Conservation (phyloP, 2,329 filamentous ascomycete species). For the Diaporthe australafricana region DNA sequence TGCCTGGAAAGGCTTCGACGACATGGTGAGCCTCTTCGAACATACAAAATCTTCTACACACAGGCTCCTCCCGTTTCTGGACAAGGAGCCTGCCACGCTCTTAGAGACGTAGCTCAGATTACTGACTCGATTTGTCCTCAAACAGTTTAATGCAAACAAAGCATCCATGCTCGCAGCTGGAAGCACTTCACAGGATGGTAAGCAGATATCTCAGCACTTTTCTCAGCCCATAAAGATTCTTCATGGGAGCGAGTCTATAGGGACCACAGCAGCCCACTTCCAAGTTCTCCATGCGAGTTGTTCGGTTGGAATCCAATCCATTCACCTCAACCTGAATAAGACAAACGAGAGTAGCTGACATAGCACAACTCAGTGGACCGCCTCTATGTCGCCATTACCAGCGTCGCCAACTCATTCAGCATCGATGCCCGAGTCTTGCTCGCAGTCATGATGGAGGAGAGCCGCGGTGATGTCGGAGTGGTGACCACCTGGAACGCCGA, state of each 20-base stretch:
- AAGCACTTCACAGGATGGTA: constrained; percentile 45
- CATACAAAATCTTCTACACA: not conserved
- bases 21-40: constrained; percentile 39
- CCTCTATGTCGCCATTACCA: constrained; percentile 48
- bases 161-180: constrained; percentile 46
- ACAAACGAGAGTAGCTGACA: not conserved
- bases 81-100: not conserved
- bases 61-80: too few relatives aligned
- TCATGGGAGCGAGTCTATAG: not conserved
- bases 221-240: not conserved
- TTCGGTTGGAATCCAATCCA: not conserved
- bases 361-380: constrained; percentile 40
- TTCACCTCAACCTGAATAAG: not conserved
- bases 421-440: constrained; percentile 53
- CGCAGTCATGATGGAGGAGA: constrained; percentile 56
- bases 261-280: too few relatives aligned
- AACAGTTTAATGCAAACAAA: constrained; percentile 49
- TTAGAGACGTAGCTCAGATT: not conserved
- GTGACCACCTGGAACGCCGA: constrained; percentile 49
- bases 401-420: constrained; percentile 45
- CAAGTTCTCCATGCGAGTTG: not conserved
- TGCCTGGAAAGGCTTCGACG: constrained; percentile 49
- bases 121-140: not conserved
- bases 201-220: not conserved
- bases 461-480: constrained; percentile 52